These are phyloP conservation scores for Centella asiatica DNA, from an alignment of 129 eudicot genomes.

Conservation along the genomic window DNA sequence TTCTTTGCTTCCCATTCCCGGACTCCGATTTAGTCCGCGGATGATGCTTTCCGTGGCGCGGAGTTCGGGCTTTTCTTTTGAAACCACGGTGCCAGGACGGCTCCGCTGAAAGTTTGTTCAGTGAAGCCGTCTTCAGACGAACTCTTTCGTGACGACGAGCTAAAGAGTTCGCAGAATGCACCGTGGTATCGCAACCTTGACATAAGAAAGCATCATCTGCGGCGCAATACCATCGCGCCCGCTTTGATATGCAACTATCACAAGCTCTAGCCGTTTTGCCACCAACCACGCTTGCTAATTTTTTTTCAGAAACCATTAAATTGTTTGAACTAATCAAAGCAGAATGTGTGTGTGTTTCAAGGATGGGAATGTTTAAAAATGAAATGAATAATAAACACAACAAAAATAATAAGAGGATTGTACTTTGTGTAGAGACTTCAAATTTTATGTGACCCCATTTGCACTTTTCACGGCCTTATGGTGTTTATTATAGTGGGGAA, in stretches of 20 bases:
- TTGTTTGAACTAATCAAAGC: too few species aligned
- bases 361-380: background rate
- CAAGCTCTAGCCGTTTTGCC: slow-evolving; percentile 83
- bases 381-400: too few species aligned
- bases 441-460: slow-evolving; percentile 11
- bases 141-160: slow-evolving; percentile 72
- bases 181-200: slow-evolving; percentile 55
- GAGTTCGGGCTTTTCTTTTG: slow-evolving; percentile 67
- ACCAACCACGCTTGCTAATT: slow-evolving; percentile 51
- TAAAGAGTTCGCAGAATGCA: slow-evolving; percentile 61
- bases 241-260: slow-evolving; percentile 59
- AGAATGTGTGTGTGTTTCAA: background rate
- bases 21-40: slow-evolving; percentile 18
- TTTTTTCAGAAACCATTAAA: slow-evolving; percentile 29
- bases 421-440: background rate
- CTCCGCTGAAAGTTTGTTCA: slow-evolving; percentile 8
- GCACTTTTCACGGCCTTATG: slow-evolving; percentile 20
- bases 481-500: background rate
- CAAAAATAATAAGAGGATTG: background rate
- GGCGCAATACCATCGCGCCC: slow-evolving; percentile 79
- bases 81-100: slow-evolving; percentile 72
- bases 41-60: slow-evolving; percentile 35
- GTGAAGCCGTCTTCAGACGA: slow-evolving; percentile 47
- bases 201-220: slow-evolving; percentile 87
- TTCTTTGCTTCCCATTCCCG: slow-evolving; percentile 13